Evolutionary conservation across 345 rosid genomes (phyloP).

Genomic region (Diplotaxis tenuifolia): DNA sequence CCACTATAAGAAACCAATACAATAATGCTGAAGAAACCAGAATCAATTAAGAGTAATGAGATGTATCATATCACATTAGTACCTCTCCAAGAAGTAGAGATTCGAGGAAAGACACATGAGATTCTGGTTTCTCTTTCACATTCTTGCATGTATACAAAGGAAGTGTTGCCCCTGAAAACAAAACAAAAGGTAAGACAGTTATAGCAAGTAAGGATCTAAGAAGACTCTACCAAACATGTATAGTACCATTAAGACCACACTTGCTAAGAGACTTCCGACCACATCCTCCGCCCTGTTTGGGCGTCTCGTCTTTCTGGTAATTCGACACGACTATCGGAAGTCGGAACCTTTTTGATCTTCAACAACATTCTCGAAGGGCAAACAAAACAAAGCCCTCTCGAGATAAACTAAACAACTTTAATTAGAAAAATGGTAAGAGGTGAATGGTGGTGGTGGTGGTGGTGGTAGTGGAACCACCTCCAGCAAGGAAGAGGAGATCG

Average conservation of each 20-base stretch:
- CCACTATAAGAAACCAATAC: slow-evolving; percentile 47
- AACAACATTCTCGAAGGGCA: slow-evolving; percentile 24
- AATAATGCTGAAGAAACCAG: neutral
- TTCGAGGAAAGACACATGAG: slow-evolving; percentile 68
- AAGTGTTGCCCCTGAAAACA: slow-evolving; percentile 59
- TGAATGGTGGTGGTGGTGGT: neutral
- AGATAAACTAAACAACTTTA: slow-evolving; percentile 15
- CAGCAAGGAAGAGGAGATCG: slow-evolving; percentile 98
- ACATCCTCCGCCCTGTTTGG: slow-evolving; percentile 62
- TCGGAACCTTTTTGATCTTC: slow-evolving; percentile 77
- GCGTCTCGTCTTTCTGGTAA: slow-evolving; percentile 79
- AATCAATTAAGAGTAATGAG: neutral
- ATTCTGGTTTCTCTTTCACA: slow-evolving; percentile 38
- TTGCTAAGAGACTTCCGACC: slow-evolving; percentile 83
- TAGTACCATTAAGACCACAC: slow-evolving; percentile 55
- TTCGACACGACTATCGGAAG: slow-evolving; percentile 90
- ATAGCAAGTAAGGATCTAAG: too few relatives aligned
- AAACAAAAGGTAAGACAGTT: neutral
- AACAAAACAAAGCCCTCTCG: slow-evolving; percentile 3
- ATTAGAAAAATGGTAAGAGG: neutral
- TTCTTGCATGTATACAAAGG: slow-evolving; percentile 73
- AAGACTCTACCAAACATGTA: too few relatives aligned
- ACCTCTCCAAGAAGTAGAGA: slow-evolving; percentile 85
- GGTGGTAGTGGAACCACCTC: slow-evolving; percentile 64
- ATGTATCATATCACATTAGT: neutral